Evolutionary conservation across 2,329 filamentous ascomycete species (phyloP), one percentile per base, ranked within the genome.

Genomic region (Arthrobotrys iridis): DNA sequence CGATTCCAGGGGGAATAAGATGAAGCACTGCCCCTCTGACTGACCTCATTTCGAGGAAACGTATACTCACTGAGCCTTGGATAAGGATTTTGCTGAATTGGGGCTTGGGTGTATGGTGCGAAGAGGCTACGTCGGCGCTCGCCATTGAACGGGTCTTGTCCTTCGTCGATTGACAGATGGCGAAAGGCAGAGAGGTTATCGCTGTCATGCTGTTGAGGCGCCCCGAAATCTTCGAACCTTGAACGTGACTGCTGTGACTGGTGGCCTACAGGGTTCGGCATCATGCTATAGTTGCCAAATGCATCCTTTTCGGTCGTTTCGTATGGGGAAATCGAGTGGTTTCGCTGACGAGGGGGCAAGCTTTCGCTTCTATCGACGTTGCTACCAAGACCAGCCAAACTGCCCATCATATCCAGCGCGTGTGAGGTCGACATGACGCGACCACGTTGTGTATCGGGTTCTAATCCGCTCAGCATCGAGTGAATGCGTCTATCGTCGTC

Each of bases 291-390:
- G 18, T 63, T 72, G 2, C 67, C 67, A 58, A 72, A 72, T 3
- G 67, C 67, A 28, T 72, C 67, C 22, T 72, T 68, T 26, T 75
- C 71, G n/a, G 45, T 52, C 3, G 45, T 67, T 52, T 75, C 71
- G 33, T 75, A 75, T 4, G 71, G 71, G 15, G 72, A 76, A 22
- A 77, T 78, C 10, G 78, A 79, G 43, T 77, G 77, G 59, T 78
- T 77, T 62, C 78, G 62, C 62, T 79, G 78, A 30, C 78, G 78
- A 57, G 78, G 78, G 26, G 78, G 78, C 62, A 79, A 77, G 50
- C 78, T 79, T 68, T 79, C 78, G 63, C 78, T 79, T 46, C 78
- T 77, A 70, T 78, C 77, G 58, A 74, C 78, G 63, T 75, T 75
- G 63, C 57, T 63, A 58, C 62, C 57, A 28, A 75, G 60, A 13